These are phyloP conservation scores for Eucalyptus tenuipes DNA, from an alignment of 345 rosid species.

Conservation along the genomic window DNA sequence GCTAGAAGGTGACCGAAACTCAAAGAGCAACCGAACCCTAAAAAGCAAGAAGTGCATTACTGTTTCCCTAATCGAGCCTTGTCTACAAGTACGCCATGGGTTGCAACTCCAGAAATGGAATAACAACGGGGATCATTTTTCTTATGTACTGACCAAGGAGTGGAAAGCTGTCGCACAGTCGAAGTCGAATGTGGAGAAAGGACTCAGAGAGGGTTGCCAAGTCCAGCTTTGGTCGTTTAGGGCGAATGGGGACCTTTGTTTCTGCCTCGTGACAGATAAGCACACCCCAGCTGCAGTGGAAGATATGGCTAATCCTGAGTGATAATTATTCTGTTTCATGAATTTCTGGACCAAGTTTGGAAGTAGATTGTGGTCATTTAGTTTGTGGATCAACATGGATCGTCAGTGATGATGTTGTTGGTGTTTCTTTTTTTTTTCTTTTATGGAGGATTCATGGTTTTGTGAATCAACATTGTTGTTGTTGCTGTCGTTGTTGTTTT, in stretches of 20 bases:
- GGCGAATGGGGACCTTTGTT: neutral
- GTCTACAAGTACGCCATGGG: neutral
- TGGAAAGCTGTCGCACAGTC: neutral
- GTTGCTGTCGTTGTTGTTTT: fast-evolving
- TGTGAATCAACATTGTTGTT: too few relatives aligned
- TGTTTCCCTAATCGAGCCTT: neutral
- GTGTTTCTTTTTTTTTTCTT: too few relatives aligned
- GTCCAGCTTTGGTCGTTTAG: neutral
- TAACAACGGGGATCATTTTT: fast-evolving
- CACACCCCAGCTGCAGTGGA: fast-evolving
- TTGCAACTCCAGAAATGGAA: neutral
- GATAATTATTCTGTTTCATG: fast-evolving
- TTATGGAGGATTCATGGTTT: too few relatives aligned
- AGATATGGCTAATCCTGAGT: neutral
- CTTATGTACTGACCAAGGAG: neutral
- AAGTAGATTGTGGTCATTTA: too few relatives aligned
- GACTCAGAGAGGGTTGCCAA: neutral
- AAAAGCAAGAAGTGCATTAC: fast-evolving
- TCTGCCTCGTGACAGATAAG: neutral
- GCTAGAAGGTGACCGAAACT: too few relatives aligned
- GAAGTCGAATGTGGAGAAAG: fast-evolving
- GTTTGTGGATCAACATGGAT: too few relatives aligned
- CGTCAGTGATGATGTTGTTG: too few relatives aligned
- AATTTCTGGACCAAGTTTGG: too few relatives aligned
- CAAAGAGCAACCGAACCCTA: neutral